Conservation (phyloP, 2,329 filamentous ascomycete genomes). For the Alternaria solani region DNA sequence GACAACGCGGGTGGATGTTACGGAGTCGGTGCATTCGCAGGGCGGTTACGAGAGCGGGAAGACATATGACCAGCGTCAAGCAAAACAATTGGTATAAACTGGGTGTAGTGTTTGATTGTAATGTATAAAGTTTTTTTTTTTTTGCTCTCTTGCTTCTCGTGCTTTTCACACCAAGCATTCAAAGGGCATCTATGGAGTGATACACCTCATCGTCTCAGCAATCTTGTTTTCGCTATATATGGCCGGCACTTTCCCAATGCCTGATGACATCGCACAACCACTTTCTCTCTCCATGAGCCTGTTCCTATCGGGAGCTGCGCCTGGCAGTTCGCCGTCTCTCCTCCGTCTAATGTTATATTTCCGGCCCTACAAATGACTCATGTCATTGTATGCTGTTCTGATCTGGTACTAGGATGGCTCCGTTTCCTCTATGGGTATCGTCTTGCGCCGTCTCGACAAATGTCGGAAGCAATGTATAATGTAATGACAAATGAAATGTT, state of each 20-base stretch:
- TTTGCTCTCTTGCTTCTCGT: too few relatives aligned
- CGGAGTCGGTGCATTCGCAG: slow-evolving; percentile 6
- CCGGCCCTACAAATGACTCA: neutral
- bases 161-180: too few relatives aligned
- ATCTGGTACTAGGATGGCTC: neutral
- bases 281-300: neutral
- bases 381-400: neutral
- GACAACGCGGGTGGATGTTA: slow-evolving; percentile 24
- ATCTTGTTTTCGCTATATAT: too few relatives aligned
- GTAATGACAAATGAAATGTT: slow-evolving; percentile 2
- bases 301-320: neutral
- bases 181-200: too few relatives aligned
- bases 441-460: neutral
- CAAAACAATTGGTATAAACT: slow-evolving; percentile 7
- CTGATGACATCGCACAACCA: too few relatives aligned
- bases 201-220: too few relatives aligned
- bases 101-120: neutral
- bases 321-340: neutral
- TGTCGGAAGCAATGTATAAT: neutral
- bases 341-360: neutral
- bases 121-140: neutral
- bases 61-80: neutral
- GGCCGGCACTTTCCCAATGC: too few relatives aligned
- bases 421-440: neutral
- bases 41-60: neutral